Base-by-base conservation (phyloP, 2,329 filamentous ascomycete genomes). In the Botrytis tulipae region DNA sequence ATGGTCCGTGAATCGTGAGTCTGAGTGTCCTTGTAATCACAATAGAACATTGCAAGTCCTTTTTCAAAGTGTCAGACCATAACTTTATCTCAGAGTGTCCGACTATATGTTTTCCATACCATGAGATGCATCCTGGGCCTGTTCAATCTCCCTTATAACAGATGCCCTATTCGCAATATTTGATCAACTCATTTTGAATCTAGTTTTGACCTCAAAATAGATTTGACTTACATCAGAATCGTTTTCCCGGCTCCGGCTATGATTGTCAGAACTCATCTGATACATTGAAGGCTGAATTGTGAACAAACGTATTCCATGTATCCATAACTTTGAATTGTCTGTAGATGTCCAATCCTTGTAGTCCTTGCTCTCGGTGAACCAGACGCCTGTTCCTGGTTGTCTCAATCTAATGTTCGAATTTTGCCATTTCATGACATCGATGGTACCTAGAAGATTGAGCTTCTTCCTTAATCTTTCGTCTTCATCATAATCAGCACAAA, bases 201-300 rank as follows among this genome's bases (percentile, higher is more conserved):
- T 3, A 22, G n/a, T 14, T 8, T 25, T 22, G 35, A 40, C 14
- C 10, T 67, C 8, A 10, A 12, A 4, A 54, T 22, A 18, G 29
- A 10, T 16, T 14, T n/a, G 22, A 29, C 57, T 44, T 74, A 73
- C 68, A 73, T 70, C 42, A 78, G 62, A 37, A 77, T 54, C 3
- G 75, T 78, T 65, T 77, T 78, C 18, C 77, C 75, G 4, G 77
- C 75, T 12, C 76, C 74, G 40, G 76, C 74, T 77, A 51, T 7
- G 8, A 20, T 22, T 54, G 10, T 48, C 9, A 68, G 25, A 46
- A 5, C 25, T 25, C 6, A 5, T 29, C 16, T n/a, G 25, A 18
- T 51, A 14, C 42, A 32, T 29, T 22, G 35, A 48, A 12, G n/a
- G 22, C 16, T 14, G 12, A 32, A 40, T 4, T 48, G 1, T 3